phyloP scores from a whole-genome alignment of 139 green algal species.

The Pedinophyceae sp. region DNA sequence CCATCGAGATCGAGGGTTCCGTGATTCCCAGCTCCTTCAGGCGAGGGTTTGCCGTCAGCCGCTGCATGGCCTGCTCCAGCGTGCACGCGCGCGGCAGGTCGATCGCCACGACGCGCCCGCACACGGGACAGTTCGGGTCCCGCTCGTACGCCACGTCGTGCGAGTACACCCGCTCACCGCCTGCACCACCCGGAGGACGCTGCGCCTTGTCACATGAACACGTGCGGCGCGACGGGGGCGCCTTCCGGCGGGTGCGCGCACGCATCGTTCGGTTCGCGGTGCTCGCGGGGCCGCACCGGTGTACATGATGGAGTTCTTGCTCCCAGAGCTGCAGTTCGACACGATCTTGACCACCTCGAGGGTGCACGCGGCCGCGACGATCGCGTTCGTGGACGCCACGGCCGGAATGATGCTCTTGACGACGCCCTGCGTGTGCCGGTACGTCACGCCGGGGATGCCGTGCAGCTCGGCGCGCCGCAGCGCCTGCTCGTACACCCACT shows the following conservation, averaged over 20 bases:
- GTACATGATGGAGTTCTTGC: constrained; percentile 98
- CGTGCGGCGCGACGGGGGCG: not conserved
- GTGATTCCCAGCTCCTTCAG: not conserved
- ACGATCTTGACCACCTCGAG: constrained; percentile 91
- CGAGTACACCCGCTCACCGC: constrained; percentile 83
- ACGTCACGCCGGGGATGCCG: constrained; percentile 58
- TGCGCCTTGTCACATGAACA: not conserved
- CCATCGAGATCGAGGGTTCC: constrained; percentile 2
- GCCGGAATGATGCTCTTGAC: constrained; percentile 99
- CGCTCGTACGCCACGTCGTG: constrained; percentile 81
- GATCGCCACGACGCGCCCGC: constrained; percentile 67
- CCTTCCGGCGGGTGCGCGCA: not conserved
- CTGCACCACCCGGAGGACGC: constrained; percentile 53
- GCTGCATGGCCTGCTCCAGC: constrained; percentile 42
- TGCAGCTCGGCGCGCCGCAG: constrained; percentile 54
- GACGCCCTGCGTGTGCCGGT: constrained; percentile 58
- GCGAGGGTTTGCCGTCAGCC: not conserved
- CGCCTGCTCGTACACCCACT: constrained; percentile 78
- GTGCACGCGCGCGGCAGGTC: constrained; percentile 26
- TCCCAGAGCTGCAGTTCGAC: constrained; percentile 61
- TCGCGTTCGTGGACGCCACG: constrained; percentile 96
- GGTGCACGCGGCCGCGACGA: constrained; percentile 76
- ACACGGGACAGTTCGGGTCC: constrained; percentile 71
- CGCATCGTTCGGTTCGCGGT: too few relatives aligned
- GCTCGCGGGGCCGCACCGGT: not conserved